Conservation (phyloP, 768 basidiomycete genomes). For the Pleurotus platypus region DNA sequence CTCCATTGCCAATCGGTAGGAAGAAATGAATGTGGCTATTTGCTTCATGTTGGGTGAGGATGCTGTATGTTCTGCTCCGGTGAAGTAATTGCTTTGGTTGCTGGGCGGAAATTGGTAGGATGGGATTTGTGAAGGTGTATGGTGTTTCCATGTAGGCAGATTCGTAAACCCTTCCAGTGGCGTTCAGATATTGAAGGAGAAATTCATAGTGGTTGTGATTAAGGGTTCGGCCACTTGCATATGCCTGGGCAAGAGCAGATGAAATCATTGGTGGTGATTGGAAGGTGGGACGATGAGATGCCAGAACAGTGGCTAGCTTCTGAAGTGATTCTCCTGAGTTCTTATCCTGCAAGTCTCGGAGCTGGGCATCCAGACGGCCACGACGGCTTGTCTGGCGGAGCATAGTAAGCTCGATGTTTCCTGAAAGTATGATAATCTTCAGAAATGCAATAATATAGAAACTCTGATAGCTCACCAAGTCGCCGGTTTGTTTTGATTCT, state of each 20-base stretch:
- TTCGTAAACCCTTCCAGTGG: constrained; percentile 12
- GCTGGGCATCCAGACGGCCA: constrained; percentile 8
- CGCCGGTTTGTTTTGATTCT: constrained; percentile 21
- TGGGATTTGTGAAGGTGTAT: neutral
- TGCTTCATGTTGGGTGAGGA: constrained; percentile 13
- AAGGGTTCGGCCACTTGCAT: neutral
- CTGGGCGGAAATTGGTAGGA: constrained; percentile 14
- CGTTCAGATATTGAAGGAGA: constrained; percentile 4
- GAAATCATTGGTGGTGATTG: constrained; percentile 10
- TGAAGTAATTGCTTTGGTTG: constrained; percentile 10
- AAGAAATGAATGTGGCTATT: constrained; percentile 21
- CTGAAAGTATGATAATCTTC: constrained; percentile 5
- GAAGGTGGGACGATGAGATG: neutral
- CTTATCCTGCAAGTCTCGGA: constrained; percentile 4
- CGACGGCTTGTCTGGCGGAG: constrained; percentile 16
- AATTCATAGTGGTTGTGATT: neutral
- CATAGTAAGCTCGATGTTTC: constrained; percentile 13
- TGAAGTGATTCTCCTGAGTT: neutral
- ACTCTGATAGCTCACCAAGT: constrained; percentile 9
- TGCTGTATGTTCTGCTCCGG: constrained; percentile 15
- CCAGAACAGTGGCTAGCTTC: neutral
- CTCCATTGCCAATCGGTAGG: constrained; percentile 10
- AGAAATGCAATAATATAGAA: neutral
- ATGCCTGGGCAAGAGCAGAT: constrained; percentile 22
- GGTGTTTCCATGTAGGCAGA: constrained; percentile 11